Conservation (phyloP, 345 rosid genomes). For the Psidium guajava region DNA sequence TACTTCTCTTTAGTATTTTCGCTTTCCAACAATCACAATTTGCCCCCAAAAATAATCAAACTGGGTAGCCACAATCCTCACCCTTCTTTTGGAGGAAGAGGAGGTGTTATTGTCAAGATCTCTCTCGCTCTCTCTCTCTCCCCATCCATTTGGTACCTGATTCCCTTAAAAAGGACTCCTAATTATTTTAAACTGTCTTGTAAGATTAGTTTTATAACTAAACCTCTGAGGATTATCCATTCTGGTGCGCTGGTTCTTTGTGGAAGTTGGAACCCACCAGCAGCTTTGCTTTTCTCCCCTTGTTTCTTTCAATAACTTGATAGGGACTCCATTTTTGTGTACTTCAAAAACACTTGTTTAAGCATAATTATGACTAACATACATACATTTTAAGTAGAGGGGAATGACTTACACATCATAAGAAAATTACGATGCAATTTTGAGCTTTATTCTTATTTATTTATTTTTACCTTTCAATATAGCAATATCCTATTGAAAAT, state of each 20-base stretch:
- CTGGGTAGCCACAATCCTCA: not conserved
- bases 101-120: not conserved
- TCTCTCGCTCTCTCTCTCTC: not conserved
- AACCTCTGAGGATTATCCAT: not conserved
- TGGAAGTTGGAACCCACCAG: not conserved
- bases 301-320: not conserved
- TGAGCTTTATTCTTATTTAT: not conserved
- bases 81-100: not conserved
- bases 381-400: not conserved
- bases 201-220: not conserved
- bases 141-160: not conserved
- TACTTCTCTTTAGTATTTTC: not conserved
- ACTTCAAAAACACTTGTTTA: not conserved
- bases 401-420: not conserved
- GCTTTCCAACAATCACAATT: not conserved
- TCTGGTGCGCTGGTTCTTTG: not conserved
- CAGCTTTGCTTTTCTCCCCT: not conserved
- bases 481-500: not conserved
- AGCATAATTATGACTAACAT: not conserved
- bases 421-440: not conserved
- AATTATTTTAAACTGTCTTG: not conserved
- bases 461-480: not conserved
- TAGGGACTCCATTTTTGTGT: not conserved
- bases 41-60: not conserved
- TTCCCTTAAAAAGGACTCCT: not conserved